Conservation (phyloP, 176 grass and related monocot genomes). For the Guadua angustifolia region DNA sequence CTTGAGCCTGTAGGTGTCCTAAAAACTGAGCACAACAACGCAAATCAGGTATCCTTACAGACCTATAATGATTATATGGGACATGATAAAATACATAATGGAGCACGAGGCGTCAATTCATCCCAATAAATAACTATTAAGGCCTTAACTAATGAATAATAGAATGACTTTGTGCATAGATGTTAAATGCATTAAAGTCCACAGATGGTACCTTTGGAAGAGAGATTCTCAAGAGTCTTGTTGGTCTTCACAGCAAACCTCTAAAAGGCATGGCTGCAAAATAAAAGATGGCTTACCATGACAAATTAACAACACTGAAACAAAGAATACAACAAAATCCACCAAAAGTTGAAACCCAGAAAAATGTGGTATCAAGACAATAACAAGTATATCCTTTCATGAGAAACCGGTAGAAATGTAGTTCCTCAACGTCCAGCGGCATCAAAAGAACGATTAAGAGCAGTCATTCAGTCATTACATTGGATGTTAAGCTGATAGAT, state of each 20-base stretch:
- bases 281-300: neutral
- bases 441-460: constrained; percentile 13
- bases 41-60: too few species aligned
- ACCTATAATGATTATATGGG: too few species aligned
- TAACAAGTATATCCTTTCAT: neutral
- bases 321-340: neutral
- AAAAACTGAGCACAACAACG: too few species aligned
- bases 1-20: too few species aligned
- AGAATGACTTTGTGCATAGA: too few species aligned
- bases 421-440: constrained; percentile 64
- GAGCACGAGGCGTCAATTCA: too few species aligned
- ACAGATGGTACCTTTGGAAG: constrained; percentile 52
- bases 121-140: too few species aligned
- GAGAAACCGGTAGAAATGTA: constrained; percentile 37
- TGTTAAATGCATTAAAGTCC: too few species aligned
- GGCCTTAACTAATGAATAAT: too few species aligned
- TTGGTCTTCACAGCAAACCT: constrained; percentile 82
- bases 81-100: too few species aligned
- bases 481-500: constrained; percentile 22
- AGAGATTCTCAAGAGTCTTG: constrained; percentile 54
- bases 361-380: neutral
- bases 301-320: neutral
- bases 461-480: constrained; percentile 4
- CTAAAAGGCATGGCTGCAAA: constrained; percentile 69
- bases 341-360: too few species aligned